Conservation (phyloP, 305 asterid genomes). For the Vinca major region DNA sequence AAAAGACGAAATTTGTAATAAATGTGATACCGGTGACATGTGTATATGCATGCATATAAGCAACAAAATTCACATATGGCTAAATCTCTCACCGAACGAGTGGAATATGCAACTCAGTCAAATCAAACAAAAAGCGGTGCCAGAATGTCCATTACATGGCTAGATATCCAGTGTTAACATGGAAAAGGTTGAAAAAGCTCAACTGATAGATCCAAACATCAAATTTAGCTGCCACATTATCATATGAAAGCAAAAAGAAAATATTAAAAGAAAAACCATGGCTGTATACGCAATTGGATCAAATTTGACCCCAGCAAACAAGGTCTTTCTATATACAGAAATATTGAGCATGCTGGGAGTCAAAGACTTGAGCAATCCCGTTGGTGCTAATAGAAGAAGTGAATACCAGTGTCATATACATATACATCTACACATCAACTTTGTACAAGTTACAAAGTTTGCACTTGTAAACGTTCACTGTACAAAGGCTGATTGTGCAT, state of each 20-base stretch:
- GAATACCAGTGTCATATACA: background rate
- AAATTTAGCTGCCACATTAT: background rate
- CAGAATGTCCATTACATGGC: background rate
- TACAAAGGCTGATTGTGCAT: background rate
- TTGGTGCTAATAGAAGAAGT: background rate
- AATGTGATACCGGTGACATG: background rate
- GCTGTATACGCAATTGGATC: background rate
- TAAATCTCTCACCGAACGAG: background rate
- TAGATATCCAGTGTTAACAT: background rate
- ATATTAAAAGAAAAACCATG: background rate
- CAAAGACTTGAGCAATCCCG: background rate
- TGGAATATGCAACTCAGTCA: background rate
- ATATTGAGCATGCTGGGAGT: background rate
- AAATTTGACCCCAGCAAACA: no score
- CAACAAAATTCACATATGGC: background rate
- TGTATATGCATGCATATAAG: background rate
- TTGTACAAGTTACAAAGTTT: background rate
- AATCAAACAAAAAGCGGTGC: background rate
- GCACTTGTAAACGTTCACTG: background rate
- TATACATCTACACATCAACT: background rate
- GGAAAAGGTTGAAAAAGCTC: background rate
- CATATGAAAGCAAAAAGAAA: background rate
- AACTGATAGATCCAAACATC: background rate
- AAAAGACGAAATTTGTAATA: background rate
- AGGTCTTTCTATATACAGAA: no score